Percentiles rank a stretch among this genome's conserved stretches.
phyloP scores from a whole-genome alignment of 257 asterid genomes.

The Ballota nigra region DNA sequence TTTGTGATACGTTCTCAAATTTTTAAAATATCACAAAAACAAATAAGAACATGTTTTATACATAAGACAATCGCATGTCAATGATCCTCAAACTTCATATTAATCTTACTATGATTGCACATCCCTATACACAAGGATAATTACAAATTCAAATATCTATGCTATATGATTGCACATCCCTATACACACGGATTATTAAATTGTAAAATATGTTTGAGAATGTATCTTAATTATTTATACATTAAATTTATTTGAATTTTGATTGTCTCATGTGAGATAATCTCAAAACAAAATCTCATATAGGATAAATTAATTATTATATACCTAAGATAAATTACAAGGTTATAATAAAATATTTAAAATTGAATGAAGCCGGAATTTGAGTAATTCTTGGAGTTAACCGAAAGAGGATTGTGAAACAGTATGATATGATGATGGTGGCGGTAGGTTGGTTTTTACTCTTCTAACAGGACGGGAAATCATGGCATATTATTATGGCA shows the following conservation, averaged over 20 bases:
- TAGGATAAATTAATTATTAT: too few species aligned
- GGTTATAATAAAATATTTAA: not conserved
- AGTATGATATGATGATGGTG: not conserved
- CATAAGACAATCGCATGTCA: too few species aligned
- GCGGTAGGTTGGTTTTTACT: conserved; percentile 3
- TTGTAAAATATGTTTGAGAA: not conserved
- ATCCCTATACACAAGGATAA: not conserved
- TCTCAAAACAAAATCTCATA: too few species aligned
- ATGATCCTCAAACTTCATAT: too few species aligned
- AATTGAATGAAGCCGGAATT: not conserved
- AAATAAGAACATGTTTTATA: too few species aligned
- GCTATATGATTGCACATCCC: too few species aligned
- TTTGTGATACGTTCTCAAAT: not conserved
- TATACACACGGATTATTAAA: too few species aligned
- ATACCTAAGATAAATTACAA: not conserved
- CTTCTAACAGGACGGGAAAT: too few species aligned
- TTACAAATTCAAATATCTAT: not conserved
- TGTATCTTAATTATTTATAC: not conserved
- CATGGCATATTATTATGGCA: conserved; percentile 4
- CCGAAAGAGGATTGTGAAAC: not conserved
- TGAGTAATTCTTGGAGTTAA: not conserved
- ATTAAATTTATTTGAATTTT: not conserved
- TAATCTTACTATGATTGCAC: too few species aligned
- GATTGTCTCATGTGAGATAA: not conserved
- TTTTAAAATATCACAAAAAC: not conserved